Conservation (phyloP, 306 rosid genomes). For the Ceratonia siliqua region DNA sequence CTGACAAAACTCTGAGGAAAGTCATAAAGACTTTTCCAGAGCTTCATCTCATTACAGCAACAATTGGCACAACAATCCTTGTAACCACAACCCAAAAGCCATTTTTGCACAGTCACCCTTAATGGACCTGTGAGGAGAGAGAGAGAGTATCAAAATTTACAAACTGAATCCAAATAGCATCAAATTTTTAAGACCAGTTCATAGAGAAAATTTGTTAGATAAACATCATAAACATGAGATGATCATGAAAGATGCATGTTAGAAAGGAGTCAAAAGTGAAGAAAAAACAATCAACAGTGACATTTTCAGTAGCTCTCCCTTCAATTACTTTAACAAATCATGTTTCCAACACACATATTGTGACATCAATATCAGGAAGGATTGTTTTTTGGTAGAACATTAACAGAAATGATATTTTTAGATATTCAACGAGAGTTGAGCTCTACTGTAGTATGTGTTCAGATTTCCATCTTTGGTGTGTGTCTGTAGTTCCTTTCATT, state of each 20-base stretch:
- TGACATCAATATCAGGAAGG: slow-evolving; percentile 6
- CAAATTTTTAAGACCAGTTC: slow-evolving; percentile 13
- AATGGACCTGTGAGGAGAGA: slow-evolving; percentile 58
- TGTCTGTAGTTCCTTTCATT: background rate
- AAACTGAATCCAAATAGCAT: slow-evolving; percentile 21
- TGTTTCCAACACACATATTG: slow-evolving; percentile 1
- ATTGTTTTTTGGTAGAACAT: too few species aligned
- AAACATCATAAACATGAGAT: background rate
- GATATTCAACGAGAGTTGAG: background rate
- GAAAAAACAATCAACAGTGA: slow-evolving; percentile 1
- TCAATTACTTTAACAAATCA: slow-evolving; percentile 12
- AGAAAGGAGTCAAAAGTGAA: slow-evolving; percentile 1
- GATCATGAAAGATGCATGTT: background rate
- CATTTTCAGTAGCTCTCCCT: background rate
- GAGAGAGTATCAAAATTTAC: slow-evolving; percentile 35
- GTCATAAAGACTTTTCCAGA: slow-evolving; percentile 62
- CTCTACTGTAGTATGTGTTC: background rate
- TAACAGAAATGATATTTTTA: background rate
- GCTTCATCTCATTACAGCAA: slow-evolving; percentile 49
- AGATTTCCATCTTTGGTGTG: background rate
- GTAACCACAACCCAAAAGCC: slow-evolving; percentile 77
- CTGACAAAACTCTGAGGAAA: slow-evolving; percentile 65
- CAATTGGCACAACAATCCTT: slow-evolving; percentile 58
- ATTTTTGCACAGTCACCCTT: slow-evolving; percentile 60
- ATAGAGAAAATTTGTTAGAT: slow-evolving; percentile 1